phyloP scores from a whole-genome alignment of 169 alveolate genomes.

The Blepharisma undulans region DNA sequence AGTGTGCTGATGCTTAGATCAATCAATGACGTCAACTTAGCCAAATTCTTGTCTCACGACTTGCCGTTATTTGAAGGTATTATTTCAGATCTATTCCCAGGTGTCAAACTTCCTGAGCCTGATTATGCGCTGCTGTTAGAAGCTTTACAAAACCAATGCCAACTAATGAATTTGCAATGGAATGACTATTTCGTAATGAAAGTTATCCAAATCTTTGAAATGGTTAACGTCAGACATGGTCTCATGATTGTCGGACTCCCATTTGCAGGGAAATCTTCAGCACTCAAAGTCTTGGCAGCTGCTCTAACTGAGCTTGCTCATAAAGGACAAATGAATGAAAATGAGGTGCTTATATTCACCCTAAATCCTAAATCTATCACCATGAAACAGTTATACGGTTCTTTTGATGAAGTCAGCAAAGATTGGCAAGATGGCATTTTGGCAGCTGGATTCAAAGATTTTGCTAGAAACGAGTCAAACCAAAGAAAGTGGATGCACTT shows the following conservation, averaged over 20 bases:
- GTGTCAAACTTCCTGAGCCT: conserved; percentile 60
- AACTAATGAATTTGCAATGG: conserved; percentile 56
- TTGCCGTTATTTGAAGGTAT: conserved; percentile 81
- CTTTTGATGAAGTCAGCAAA: conserved; percentile 73
- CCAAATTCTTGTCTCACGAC: conserved; percentile 77
- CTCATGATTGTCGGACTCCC: conserved; percentile 83
- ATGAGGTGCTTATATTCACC: conserved; percentile 64
- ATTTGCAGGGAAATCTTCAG: conserved; percentile 73
- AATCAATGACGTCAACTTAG: conserved; percentile 74
- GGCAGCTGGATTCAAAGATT: conserved; percentile 70
- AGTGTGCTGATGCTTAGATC: conserved; percentile 77
- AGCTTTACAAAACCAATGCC: conserved; percentile 64
- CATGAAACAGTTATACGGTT: conserved; percentile 71
- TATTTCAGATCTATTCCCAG: conserved; percentile 77
- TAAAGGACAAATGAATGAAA: conserved; percentile 66
- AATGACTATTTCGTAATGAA: conserved; percentile 65
- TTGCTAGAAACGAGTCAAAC: conserved; percentile 69
- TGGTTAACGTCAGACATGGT: conserved; percentile 81
- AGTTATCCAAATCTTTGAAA: conserved; percentile 78
- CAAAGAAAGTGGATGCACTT: conserved; percentile 77
- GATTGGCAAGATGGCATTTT: conserved; percentile 84
- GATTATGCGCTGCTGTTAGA: conserved; percentile 72
- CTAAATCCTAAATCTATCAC: conserved; percentile 80
- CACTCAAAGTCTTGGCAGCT: conserved; percentile 62
- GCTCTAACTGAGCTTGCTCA: conserved; percentile 78